These are phyloP conservation scores for Xanthoconium separans DNA, from an alignment of 1,284 basidiomycete genomes.

Conservation along the genomic window DNA sequence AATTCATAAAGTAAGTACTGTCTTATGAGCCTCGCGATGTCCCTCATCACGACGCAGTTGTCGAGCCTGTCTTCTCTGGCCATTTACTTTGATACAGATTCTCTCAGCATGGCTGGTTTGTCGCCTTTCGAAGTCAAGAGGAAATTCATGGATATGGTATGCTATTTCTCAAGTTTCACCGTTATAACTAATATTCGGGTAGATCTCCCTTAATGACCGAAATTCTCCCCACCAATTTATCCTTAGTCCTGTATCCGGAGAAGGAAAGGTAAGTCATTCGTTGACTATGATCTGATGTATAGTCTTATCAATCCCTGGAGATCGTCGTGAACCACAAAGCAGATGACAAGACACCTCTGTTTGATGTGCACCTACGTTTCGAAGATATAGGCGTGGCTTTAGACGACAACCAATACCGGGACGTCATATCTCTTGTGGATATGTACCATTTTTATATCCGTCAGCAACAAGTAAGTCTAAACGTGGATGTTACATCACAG, in stretches of 20 bases:
- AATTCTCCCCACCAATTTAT: constrained; percentile 86
- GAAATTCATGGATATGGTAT: constrained; percentile 78
- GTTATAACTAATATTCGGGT: constrained; percentile 7
- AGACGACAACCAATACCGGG: constrained; percentile 95
- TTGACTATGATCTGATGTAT: neutral
- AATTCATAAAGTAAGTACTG: constrained; percentile 77
- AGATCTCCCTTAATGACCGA: constrained; percentile 67
- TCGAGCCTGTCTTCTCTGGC: constrained; percentile 88
- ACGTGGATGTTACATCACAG: neutral
- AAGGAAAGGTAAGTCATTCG: constrained; percentile 69
- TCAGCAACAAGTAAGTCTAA: constrained; percentile 70
- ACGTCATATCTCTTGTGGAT: constrained; percentile 91
- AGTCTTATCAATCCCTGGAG: constrained; percentile 38
- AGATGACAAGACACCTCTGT: constrained; percentile 75
- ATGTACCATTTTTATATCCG: constrained; percentile 97
- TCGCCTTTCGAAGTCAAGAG: constrained; percentile 68
- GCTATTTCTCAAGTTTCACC: neutral
- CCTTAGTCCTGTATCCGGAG: constrained; percentile 93
- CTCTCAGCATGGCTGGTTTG: constrained; percentile 76
- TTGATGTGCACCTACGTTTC: constrained; percentile 89
- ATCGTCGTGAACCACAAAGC: constrained; percentile 83
- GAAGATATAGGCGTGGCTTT: constrained; percentile 93
- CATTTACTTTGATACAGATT: constrained; percentile 96
- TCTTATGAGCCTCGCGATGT: neutral
- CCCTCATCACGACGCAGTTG: constrained; percentile 49